Percentiles rank a stretch among this genome's conserved stretches.
These are phyloP conservation scores for Crithidia bombi DNA, from an alignment of 208 protist genomes.

Conservation along the genomic window DNA sequence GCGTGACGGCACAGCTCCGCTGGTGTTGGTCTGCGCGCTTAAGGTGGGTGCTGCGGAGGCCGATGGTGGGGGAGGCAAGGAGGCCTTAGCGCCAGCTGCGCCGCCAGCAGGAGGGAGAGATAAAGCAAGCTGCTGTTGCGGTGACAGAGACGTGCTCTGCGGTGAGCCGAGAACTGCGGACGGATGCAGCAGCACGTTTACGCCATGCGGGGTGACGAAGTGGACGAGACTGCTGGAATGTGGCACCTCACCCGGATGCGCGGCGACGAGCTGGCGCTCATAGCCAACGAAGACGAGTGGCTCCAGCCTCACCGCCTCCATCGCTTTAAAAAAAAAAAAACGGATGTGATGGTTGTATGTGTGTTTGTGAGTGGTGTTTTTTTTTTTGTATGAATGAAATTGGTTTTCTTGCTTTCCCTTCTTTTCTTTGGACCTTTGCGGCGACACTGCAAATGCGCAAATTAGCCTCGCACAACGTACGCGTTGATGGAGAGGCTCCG, in stretches of 20 bases:
- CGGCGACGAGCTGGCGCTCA: conserved; percentile 7
- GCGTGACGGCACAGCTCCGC: neutral
- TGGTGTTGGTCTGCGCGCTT: neutral
- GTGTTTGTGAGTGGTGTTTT: neutral
- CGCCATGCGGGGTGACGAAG: conserved; percentile 22
- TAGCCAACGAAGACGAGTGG: conserved; percentile 27
- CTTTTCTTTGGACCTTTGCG: no score
- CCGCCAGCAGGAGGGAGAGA: neutral
- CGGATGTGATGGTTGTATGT: neutral
- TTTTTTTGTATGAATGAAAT: neutral
- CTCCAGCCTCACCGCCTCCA: conserved; percentile 20
- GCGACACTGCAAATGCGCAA: no score
- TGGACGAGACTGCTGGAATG: conserved; percentile 1
- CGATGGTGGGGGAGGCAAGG: conserved; percentile 1
- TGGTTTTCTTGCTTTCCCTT: no score
- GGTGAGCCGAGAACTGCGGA: neutral
- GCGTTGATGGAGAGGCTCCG: no score
- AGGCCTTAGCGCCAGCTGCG: neutral
- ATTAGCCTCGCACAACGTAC: no score
- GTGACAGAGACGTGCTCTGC: neutral
- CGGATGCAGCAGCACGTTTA: conserved; percentile 6
- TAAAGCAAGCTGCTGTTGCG: neutral
- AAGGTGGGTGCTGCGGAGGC: neutral
- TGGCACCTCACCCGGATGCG: neutral
- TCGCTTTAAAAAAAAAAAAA: neutral